These are phyloP conservation scores for Mortierella sp. DNA, from an alignment of 371 early-diverging fungal genomes.

Conservation along the genomic window DNA sequence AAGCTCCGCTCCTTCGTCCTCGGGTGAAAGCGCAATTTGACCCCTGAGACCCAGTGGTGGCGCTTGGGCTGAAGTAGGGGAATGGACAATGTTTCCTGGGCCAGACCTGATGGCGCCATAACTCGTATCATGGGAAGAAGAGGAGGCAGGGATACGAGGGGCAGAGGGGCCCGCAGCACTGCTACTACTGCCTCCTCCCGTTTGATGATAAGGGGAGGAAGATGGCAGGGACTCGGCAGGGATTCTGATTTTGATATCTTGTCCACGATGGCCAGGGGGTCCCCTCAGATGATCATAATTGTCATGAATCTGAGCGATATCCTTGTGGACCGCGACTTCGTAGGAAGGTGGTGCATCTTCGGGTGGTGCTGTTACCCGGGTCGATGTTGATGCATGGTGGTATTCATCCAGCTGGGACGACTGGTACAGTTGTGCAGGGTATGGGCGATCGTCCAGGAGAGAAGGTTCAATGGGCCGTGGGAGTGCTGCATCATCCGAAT, in stretches of 20 bases:
- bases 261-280: slow-evolving; percentile 38
- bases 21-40: slow-evolving; percentile 18
- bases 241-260: slow-evolving; percentile 35
- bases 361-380: background rate
- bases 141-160: slow-evolving; percentile 4
- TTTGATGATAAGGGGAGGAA: slow-evolving; percentile 11
- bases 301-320: slow-evolving; percentile 44
- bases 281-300: slow-evolving; percentile 50
- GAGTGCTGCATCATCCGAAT: too few relatives aligned
- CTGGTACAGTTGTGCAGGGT: background rate
- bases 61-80: slow-evolving; percentile 10
- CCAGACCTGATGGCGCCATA: slow-evolving; percentile 11
- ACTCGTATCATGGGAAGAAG: slow-evolving; percentile 4
- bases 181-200: slow-evolving; percentile 9
- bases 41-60: slow-evolving; percentile 24
- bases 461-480: too few relatives aligned
- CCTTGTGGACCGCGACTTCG: slow-evolving; percentile 34
- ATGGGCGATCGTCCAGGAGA: too few relatives aligned
- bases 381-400: slow-evolving; percentile 1
- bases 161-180: slow-evolving; percentile 5
- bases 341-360: slow-evolving; percentile 51
- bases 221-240: slow-evolving; percentile 28
- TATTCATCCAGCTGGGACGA: background rate
- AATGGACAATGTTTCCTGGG: slow-evolving; percentile 1
- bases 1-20: slow-evolving; percentile 19